phyloP scores from a whole-genome alignment of 805 yeast genomes.

The Soucietia sequanensis region DNA sequence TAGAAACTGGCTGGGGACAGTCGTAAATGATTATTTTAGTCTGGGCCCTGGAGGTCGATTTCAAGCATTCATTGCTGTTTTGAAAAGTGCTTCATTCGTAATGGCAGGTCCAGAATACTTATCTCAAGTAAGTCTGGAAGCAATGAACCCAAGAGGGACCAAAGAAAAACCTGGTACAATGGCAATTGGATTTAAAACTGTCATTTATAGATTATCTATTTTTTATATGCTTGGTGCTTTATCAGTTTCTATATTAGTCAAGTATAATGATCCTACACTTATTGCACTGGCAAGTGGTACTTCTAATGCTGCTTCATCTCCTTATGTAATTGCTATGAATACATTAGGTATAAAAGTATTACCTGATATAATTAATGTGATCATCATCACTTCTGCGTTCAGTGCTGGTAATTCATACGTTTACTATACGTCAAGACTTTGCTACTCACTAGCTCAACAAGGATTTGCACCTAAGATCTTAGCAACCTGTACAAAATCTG shows the following conservation, averaged over 20 bases:
- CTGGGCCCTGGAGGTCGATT: constrained; percentile 39
- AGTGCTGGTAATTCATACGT: constrained; percentile 79
- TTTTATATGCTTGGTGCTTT: constrained; percentile 47
- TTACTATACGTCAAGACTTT: constrained; percentile 60
- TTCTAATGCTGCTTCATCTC: constrained; percentile 44
- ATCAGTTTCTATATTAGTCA: constrained; percentile 37
- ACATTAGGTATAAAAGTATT: constrained; percentile 57
- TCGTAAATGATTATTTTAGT: constrained; percentile 35
- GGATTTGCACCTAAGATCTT: constrained; percentile 71
- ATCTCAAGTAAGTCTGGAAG: constrained; percentile 44
- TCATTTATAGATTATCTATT: constrained; percentile 41
- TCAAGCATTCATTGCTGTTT: constrained; percentile 42
- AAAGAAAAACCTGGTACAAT: too few species aligned
- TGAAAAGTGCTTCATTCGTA: constrained; percentile 36
- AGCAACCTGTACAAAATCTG: constrained; percentile 54
- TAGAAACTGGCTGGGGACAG: constrained; percentile 38
- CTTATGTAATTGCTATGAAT: constrained; percentile 76
- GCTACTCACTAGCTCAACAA: constrained; percentile 66
- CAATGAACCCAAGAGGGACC: constrained; percentile 39
- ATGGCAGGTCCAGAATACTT: constrained; percentile 46
- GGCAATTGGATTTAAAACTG: constrained; percentile 41
- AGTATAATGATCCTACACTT: constrained; percentile 30
- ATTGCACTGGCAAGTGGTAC: constrained; percentile 11
- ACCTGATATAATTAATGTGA: constrained; percentile 73
- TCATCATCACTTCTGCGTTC: constrained; percentile 66